phyloP scores from a whole-genome alignment of 2,329 filamentous ascomycete species.

The Aspergillus carbonarius region DNA sequence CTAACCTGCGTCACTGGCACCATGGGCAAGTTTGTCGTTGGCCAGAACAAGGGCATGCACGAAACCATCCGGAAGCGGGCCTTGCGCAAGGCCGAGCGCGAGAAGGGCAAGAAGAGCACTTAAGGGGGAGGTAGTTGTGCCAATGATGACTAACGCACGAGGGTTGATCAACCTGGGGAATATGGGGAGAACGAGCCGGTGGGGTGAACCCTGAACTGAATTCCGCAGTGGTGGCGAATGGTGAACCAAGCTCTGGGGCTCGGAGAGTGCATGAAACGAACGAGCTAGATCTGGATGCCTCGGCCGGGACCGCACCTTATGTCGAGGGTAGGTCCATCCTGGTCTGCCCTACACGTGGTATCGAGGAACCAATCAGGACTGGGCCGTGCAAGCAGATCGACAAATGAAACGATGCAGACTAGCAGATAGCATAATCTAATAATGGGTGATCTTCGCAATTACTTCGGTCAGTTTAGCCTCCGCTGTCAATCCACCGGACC shows the following conservation, averaged over 20 bases:
- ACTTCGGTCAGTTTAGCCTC: neutral
- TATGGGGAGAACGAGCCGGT: neutral
- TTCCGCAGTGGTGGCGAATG: neutral
- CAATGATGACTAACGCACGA: neutral
- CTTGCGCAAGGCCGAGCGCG: conserved; percentile 77
- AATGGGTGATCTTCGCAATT: neutral
- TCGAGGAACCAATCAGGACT: neutral
- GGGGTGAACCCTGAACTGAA: neutral
- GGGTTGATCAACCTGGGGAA: neutral
- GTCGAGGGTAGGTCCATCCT: neutral
- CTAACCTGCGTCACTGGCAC: conserved; percentile 62
- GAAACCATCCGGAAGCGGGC: conserved; percentile 78
- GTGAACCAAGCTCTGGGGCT: neutral
- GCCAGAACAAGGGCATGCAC: conserved; percentile 70
- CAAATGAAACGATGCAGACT: neutral
- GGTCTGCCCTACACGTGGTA: neutral
- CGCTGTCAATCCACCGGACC: neutral
- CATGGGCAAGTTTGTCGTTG: conserved; percentile 57
- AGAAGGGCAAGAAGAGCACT: conserved; percentile 59
- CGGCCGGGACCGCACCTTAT: neutral
- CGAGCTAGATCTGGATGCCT: neutral
- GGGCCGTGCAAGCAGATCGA: neutral
- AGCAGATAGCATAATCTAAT: conserved; percentile 3
- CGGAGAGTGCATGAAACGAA: neutral
- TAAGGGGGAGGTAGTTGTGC: conserved; percentile 17